Percentiles rank a stretch among this genome's conserved stretches.
Conservation (phyloP, 2,329 filamentous ascomycete species). For the Nectriaceae sp. region DNA sequence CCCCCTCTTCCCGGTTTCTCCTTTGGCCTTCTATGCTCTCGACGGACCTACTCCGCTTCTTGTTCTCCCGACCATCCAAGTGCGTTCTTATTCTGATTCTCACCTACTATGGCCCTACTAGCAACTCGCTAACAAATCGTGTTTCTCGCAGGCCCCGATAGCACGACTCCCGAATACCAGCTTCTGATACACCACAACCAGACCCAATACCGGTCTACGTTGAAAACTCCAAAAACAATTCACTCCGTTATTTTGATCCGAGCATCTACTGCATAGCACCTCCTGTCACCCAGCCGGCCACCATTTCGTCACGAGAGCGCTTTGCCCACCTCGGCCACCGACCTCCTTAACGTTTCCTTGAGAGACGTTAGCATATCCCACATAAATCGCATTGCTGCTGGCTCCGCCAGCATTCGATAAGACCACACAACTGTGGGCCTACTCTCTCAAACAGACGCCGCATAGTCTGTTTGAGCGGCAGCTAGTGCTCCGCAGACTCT, state of each 20-base stretch:
- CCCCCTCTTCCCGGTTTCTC: constrained; percentile 20
- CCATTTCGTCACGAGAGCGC: constrained; percentile 83
- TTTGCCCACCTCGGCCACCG: constrained; percentile 81
- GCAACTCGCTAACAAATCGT: constrained; percentile 10
- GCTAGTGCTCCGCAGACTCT: constrained; percentile 89
- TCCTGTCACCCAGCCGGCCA: constrained; percentile 58
- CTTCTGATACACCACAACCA: constrained; percentile 35
- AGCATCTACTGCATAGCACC: constrained; percentile 8
- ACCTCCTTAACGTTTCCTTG: constrained; percentile 85
- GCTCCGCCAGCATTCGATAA: constrained; percentile 78
- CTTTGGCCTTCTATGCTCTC: constrained; percentile 77
- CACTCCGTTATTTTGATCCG: constrained; percentile 28
- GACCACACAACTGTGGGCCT: constrained; percentile 80
- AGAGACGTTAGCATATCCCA: constrained; percentile 59
- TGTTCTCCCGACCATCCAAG: constrained; percentile 88
- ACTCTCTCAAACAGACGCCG: constrained; percentile 94
- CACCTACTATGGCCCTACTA: not conserved
- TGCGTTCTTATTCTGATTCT: constrained; percentile 47
- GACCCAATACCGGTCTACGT: constrained; percentile 1
- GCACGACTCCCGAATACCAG: constrained; percentile 52
- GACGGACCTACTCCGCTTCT: constrained; percentile 87
- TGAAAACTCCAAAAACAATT: constrained; percentile 8
- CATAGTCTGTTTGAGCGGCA: constrained; percentile 97
- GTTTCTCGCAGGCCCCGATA: constrained; percentile 55
- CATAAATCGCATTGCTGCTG: constrained; percentile 66